Conservation (phyloP, 768 basidiomycete species). For the Leccinum incarnatum region DNA sequence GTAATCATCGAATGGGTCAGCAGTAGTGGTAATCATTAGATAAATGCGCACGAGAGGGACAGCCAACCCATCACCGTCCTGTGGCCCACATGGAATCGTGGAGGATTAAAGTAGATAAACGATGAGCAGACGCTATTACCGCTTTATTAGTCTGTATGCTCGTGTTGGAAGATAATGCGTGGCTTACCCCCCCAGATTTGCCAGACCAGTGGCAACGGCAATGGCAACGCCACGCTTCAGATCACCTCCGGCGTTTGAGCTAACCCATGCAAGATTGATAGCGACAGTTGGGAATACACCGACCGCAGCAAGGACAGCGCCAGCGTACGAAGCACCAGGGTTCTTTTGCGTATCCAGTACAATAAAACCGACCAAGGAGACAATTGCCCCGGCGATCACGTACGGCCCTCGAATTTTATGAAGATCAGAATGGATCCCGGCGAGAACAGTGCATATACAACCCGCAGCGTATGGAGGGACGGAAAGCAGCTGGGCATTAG, state of each 20-base stretch:
- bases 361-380: constrained; percentile 52
- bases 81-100: constrained; percentile 38
- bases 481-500: constrained; percentile 48
- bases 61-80: constrained; percentile 38
- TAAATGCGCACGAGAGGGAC: constrained; percentile 27
- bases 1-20: constrained; percentile 19
- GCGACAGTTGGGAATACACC: constrained; percentile 53
- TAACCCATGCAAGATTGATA: constrained; percentile 52
- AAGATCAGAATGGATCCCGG: constrained; percentile 44
- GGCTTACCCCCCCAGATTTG: constrained; percentile 47
- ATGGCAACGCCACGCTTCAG: constrained; percentile 49
- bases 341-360: constrained; percentile 39
- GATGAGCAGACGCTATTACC: constrained; percentile 37
- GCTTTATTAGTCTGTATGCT: constrained; percentile 1
- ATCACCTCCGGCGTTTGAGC: constrained; percentile 55
- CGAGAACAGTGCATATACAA: constrained; percentile 41
- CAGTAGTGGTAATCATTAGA: constrained; percentile 29
- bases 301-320: constrained; percentile 47
- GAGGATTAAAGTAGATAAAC: constrained; percentile 39
- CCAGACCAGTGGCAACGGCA: constrained; percentile 44
- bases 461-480: constrained; percentile 50
- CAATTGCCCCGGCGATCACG: constrained; percentile 39
- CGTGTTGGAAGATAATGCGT: constrained; percentile 13
- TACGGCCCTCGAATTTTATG: constrained; percentile 47
- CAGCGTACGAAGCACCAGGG: constrained; percentile 38